Percentiles rank a stretch among this genome's conserved stretches.
Evolutionary conservation across 169 alveolate species (phyloP).

Genomic region (Eimeria acervulina): DNA sequence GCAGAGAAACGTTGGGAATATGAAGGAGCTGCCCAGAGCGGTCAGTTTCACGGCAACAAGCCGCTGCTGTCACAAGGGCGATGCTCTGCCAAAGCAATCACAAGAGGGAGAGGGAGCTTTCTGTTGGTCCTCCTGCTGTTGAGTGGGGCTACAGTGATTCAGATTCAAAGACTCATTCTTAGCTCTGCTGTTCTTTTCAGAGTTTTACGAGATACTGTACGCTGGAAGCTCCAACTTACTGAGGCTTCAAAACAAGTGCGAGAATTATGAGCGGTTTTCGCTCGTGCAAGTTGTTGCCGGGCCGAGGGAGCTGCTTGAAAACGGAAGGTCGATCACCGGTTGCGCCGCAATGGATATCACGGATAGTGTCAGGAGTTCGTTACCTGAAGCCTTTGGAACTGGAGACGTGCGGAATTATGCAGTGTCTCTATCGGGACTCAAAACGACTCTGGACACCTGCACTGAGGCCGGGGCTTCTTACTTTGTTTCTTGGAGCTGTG

Average conservation of each 20-base stretch:
- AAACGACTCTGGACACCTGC: constrained; percentile 5
- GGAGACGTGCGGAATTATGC: neutral
- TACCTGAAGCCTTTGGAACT: neutral
- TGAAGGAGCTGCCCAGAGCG: constrained; percentile 9
- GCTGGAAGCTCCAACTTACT: neutral
- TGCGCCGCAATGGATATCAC: constrained; percentile 10
- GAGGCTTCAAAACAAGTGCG: neutral
- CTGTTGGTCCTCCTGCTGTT: neutral
- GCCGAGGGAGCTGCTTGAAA: neutral
- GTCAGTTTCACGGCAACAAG: neutral
- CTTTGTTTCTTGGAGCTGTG: constrained; percentile 33
- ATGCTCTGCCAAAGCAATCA: neutral
- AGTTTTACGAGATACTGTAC: neutral
- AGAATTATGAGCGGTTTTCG: neutral
- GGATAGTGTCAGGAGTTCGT: neutral
- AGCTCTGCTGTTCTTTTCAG: neutral
- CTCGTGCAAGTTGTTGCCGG: constrained; percentile 48
- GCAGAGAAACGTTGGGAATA: constrained; percentile 62
- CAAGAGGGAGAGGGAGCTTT: neutral
- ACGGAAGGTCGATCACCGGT: constrained; percentile 9
- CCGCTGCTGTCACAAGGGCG: neutral
- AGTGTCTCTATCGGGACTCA: neutral
- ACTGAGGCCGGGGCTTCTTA: neutral
- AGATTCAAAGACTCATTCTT: neutral
- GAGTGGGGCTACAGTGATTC: neutral